phyloP scores from a whole-genome alignment of 495 filamentous ascomycete species.

The Hypoxylon intermedium region DNA sequence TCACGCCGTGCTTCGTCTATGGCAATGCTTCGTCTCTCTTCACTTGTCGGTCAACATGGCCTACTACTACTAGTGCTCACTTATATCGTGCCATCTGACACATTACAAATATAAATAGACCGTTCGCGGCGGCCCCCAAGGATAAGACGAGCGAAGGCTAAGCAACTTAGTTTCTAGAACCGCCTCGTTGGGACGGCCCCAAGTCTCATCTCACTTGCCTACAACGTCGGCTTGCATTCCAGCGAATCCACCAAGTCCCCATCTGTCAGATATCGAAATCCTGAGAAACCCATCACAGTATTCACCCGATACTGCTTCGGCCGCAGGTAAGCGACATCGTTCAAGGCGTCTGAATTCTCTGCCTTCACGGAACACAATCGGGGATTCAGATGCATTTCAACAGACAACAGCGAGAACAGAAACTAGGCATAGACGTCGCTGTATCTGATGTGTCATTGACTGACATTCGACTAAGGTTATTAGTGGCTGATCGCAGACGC shows the following conservation, averaged over 20 bases:
- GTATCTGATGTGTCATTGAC: constrained; percentile 32
- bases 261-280: constrained; percentile 15
- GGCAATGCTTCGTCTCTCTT: constrained; percentile 4
- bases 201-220: constrained; percentile 14
- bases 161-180: constrained; percentile 19
- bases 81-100: constrained; percentile 33
- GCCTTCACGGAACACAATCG: constrained; percentile 2
- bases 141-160: constrained; percentile 21
- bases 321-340: constrained; percentile 27
- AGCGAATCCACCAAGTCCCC: constrained; percentile 13
- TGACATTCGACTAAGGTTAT: constrained; percentile 9
- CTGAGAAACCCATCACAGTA: constrained; percentile 1
- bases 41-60: constrained; percentile 25
- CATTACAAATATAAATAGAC: constrained; percentile 31
- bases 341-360: neutral
- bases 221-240: constrained; percentile 25
- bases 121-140: constrained; percentile 20
- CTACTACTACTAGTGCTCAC: constrained; percentile 40
- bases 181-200: constrained; percentile 24
- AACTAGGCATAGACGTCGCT: neutral
- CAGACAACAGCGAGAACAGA: constrained; percentile 1
- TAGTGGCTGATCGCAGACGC: constrained; percentile 29
- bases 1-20: constrained; percentile 24
- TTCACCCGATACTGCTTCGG: constrained; percentile 2
- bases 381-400: neutral